phyloP scores from a whole-genome alignment of 805 yeast species.

The Schizosaccharomyces lindneri region DNA sequence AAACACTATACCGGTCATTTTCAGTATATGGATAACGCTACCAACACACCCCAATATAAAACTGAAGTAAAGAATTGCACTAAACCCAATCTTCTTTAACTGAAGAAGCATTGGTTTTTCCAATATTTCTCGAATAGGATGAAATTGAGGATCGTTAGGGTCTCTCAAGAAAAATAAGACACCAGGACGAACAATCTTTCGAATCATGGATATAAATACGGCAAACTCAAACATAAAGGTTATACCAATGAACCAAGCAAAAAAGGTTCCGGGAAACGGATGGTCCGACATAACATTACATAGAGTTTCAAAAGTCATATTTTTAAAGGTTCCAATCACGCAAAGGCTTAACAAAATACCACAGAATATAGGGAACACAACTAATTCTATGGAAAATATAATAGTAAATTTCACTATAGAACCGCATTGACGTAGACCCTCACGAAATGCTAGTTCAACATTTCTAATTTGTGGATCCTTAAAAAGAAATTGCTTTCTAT shows the following conservation, averaged over 20 bases:
- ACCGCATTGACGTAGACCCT: conserved; percentile 9
- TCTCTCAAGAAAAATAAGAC: conserved; percentile 77
- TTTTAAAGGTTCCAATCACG: conserved; percentile 28
- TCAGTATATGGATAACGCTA: conserved; percentile 25
- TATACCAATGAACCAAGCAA: conserved; percentile 55
- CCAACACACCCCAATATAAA: conserved; percentile 62
- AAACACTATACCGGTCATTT: conserved; percentile 11
- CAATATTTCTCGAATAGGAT: conserved; percentile 66
- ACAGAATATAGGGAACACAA: conserved; percentile 69
- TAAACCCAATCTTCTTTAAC: conserved; percentile 41
- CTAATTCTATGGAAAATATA: conserved; percentile 52
- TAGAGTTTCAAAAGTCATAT: conserved; percentile 4
- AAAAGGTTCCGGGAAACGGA: conserved; percentile 11
- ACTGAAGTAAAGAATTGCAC: conserved; percentile 48
- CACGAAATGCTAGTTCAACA: conserved; percentile 5
- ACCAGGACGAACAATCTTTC: conserved; percentile 63
- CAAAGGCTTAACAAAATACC: conserved; percentile 57
- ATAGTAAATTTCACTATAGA: conserved; percentile 49
- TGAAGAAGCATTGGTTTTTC: conserved; percentile 53
- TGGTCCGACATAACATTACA: conserved; percentile 4
- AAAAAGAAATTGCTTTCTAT: background rate
- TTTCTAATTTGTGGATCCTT: conserved; percentile 1
- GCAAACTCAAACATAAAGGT: conserved; percentile 73
- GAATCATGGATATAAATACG: conserved; percentile 57
- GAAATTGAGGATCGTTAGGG: conserved; percentile 79